These are phyloP conservation scores for Skeletonema marinoi DNA, from an alignment of 108 stramenopile species.

Conservation along the genomic window DNA sequence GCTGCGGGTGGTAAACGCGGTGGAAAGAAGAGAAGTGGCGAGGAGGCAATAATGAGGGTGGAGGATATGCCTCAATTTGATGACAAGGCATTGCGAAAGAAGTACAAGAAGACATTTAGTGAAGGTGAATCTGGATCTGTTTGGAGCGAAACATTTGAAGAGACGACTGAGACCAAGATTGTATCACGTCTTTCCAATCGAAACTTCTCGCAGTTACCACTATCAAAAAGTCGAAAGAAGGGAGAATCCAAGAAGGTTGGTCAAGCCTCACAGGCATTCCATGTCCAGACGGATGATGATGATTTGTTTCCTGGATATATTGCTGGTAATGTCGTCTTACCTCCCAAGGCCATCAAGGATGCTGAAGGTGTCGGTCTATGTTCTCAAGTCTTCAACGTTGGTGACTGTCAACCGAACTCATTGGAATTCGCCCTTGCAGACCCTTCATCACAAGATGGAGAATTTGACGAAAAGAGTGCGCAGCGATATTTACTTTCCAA, in stretches of 20 bases:
- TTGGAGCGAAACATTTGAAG: slow-evolving; percentile 70
- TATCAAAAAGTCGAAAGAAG: slow-evolving; percentile 54
- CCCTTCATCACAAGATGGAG: slow-evolving; percentile 69
- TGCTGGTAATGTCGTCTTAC: slow-evolving; percentile 83
- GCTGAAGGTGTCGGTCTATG: slow-evolving; percentile 87
- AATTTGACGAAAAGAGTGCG: slow-evolving; percentile 77
- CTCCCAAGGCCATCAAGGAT: slow-evolving; percentile 89
- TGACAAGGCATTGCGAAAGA: slow-evolving; percentile 56
- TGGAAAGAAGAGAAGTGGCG: slow-evolving; percentile 18
- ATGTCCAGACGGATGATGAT: slow-evolving; percentile 58
- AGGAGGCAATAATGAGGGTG: background rate
- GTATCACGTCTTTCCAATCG: slow-evolving; percentile 61
- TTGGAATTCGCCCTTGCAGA: slow-evolving; percentile 87
- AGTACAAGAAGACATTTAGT: slow-evolving; percentile 41
- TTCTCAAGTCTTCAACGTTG: slow-evolving; percentile 89
- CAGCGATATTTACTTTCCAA: slow-evolving; percentile 86
- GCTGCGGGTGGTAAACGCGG: slow-evolving; percentile 29
- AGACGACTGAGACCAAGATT: slow-evolving; percentile 60
- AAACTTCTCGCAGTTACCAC: slow-evolving; percentile 60
- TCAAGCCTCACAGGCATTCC: slow-evolving; percentile 86
- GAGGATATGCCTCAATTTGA: slow-evolving; percentile 54
- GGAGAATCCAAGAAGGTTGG: slow-evolving; percentile 76
- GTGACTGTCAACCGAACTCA: slow-evolving; percentile 68
- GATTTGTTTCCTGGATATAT: slow-evolving; percentile 85
- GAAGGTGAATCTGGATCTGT: slow-evolving; percentile 71